Evolutionary conservation across 2,329 filamentous ascomycete genomes (phyloP).

Genomic region (Penicillium digitatum): DNA sequence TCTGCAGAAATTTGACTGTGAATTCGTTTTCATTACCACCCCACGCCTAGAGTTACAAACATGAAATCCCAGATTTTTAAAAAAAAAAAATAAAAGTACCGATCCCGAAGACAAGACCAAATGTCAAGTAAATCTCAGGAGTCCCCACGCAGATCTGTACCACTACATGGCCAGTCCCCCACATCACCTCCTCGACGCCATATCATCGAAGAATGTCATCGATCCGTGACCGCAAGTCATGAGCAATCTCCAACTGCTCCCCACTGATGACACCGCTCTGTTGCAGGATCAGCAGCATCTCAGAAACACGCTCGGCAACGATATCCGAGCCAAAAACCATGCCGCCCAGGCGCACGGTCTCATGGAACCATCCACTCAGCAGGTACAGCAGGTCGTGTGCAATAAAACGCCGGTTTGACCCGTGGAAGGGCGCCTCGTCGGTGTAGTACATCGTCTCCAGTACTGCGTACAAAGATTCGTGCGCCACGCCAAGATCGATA

Average conservation of each 20-base stretch:
- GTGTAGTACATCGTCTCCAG: constrained; percentile 65
- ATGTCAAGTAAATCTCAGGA: constrained; percentile 3
- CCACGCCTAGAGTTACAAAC: constrained; percentile 12
- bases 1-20: not conserved
- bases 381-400: constrained; percentile 61
- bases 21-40: constrained; percentile 17
- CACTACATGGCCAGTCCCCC: not conserved
- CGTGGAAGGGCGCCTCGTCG: constrained; percentile 62
- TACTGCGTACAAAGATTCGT: constrained; percentile 59
- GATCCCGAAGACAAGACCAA: not conserved
- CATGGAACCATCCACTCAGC: constrained; percentile 57
- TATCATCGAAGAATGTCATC: constrained; percentile 38
- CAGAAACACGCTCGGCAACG: constrained; percentile 49
- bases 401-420: constrained; percentile 53
- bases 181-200: not conserved
- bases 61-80: not conserved
- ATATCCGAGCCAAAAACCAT: constrained; percentile 58
- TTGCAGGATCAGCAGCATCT: constrained; percentile 46
- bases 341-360: constrained; percentile 53
- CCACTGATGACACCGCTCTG: constrained; percentile 39
- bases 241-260: constrained; percentile 36
- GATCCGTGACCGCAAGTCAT: constrained; percentile 43
- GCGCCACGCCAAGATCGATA: constrained; percentile 58
- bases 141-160: constrained; percentile 3
- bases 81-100: not conserved